A percentile compares a stretch with the other conserved stretches of the same genome.
These are phyloP conservation scores for Pestalotiopsis sp. DNA, from an alignment of 2,329 filamentous ascomycete species.

Conservation along the genomic window DNA sequence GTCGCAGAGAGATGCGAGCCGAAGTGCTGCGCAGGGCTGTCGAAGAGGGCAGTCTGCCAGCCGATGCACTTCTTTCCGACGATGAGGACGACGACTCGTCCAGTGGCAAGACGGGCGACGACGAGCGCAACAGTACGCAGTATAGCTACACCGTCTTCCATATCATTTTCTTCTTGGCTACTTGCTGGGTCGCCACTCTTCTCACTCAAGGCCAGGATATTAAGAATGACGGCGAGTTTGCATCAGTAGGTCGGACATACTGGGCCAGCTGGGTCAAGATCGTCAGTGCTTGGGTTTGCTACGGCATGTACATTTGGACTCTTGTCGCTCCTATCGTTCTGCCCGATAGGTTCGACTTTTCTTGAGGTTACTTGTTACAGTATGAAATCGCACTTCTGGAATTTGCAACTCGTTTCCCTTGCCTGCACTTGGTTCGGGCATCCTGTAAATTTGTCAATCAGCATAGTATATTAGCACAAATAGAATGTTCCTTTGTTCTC, in stretches of 20 bases:
- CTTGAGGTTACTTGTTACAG: conserved; percentile 24
- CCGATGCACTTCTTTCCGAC: conserved; percentile 81
- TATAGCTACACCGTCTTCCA: conserved; percentile 98
- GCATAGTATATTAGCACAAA: not conserved
- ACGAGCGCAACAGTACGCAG: conserved; percentile 86
- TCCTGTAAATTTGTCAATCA: not conserved
- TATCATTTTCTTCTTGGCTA: conserved; percentile 95
- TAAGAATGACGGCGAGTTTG: conserved; percentile 80
- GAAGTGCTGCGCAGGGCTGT: conserved; percentile 90
- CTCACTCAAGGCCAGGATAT: conserved; percentile 58
- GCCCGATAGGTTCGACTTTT: conserved; percentile 81
- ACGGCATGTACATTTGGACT: conserved; percentile 92
- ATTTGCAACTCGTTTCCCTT: not conserved
- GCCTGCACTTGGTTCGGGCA: not conserved
- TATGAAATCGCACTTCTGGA: not conserved
- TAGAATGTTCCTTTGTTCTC: not conserved
- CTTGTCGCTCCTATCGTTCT: conserved; percentile 82
- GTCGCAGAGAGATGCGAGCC: conserved; percentile 87
- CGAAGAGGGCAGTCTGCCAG: conserved; percentile 88
- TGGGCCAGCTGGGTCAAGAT: conserved; percentile 99
- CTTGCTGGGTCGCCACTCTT: conserved; percentile 92
- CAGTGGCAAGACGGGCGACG: conserved; percentile 71
- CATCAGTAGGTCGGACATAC: conserved; percentile 90
- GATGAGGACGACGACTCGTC: conserved; percentile 64
- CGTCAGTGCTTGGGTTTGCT: conserved; percentile 95